A percentile compares a stretch with the other conserved stretches of the same genome.
These are phyloP conservation scores for Trametes cubensis DNA, from an alignment of 768 basidiomycete genomes.

Conservation along the genomic window DNA sequence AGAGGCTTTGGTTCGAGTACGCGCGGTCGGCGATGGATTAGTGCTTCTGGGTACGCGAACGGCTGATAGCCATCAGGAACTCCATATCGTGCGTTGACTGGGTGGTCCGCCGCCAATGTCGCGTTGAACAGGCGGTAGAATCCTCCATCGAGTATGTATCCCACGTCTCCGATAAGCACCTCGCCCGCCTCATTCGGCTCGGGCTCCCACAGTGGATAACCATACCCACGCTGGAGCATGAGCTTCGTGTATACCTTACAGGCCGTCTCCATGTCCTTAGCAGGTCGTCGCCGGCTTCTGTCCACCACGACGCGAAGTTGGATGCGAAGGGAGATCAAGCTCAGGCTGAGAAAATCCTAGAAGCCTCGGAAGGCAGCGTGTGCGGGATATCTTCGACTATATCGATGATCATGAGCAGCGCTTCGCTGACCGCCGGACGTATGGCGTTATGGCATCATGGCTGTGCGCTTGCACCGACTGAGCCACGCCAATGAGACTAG, in stretches of 20 bases:
- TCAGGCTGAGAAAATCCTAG: no score
- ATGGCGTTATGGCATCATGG: no score
- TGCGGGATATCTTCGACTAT: no score
- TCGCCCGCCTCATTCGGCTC: conserved; percentile 16
- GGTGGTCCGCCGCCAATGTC: conserved; percentile 7
- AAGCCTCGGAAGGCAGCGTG: no score
- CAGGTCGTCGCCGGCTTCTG: no score
- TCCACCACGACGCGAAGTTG: no score
- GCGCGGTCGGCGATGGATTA: background rate
- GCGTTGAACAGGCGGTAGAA: conserved; percentile 30
- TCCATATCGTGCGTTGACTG: conserved; percentile 1
- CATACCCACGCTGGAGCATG: conserved; percentile 7
- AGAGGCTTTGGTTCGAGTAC: conserved; percentile 1
- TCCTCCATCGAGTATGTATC: conserved; percentile 20
- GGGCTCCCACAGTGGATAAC: conserved; percentile 26
- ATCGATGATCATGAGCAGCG: no score
- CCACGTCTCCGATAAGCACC: conserved; percentile 27
- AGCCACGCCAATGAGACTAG: no score
- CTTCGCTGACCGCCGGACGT: no score
- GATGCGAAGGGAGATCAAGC: no score
- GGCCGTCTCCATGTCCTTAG: conserved; percentile 1
- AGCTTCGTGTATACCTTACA: conserved; percentile 23
- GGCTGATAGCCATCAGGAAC: conserved; percentile 17
- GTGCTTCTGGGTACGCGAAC: background rate
- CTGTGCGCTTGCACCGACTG: no score